phyloP scores from a whole-genome alignment of 176 grass and related monocot species.

The Poa annua region DNA sequence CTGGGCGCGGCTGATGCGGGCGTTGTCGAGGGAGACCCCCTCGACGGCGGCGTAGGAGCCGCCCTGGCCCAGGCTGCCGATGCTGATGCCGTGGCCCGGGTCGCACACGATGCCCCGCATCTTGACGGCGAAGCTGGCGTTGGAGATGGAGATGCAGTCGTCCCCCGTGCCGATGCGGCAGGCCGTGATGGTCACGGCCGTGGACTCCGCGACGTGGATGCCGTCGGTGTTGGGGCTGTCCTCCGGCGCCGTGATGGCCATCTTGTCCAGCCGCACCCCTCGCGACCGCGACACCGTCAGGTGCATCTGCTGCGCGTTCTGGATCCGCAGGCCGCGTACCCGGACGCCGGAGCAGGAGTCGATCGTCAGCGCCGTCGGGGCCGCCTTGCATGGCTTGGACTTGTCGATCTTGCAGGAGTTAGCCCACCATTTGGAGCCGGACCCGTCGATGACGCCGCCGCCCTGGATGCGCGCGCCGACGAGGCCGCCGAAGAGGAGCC shows the following conservation, averaged over 20 bases:
- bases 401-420: conserved; percentile 89
- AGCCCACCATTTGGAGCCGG: conserved; percentile 96
- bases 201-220: conserved; percentile 85
- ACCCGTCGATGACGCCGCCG: conserved; percentile 88
- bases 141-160: conserved; percentile 89
- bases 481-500: conserved; percentile 78
- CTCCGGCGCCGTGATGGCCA: conserved; percentile 57
- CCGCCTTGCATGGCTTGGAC: conserved; percentile 76
- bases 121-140: conserved; percentile 67
- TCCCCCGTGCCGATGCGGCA: conserved; percentile 90
- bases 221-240: conserved; percentile 99
- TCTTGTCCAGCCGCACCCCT: conserved; percentile 49
- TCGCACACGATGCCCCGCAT: conserved; percentile 78
- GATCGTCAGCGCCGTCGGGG: conserved; percentile 79
- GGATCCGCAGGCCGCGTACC: conserved; percentile 58
- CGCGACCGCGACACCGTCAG: conserved; percentile 62
- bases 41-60: conserved; percentile 61
- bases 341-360: conserved; percentile 65
- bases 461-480: conserved; percentile 71
- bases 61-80: conserved; percentile 85
- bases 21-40: background rate
- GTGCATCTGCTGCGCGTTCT: conserved; percentile 97
- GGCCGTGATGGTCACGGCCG: conserved; percentile 58
- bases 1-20: conserved; percentile 45
- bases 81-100: conserved; percentile 91